Base-by-base conservation (phyloP, 768 basidiomycete genomes). In the Leccinellum albellum region DNA sequence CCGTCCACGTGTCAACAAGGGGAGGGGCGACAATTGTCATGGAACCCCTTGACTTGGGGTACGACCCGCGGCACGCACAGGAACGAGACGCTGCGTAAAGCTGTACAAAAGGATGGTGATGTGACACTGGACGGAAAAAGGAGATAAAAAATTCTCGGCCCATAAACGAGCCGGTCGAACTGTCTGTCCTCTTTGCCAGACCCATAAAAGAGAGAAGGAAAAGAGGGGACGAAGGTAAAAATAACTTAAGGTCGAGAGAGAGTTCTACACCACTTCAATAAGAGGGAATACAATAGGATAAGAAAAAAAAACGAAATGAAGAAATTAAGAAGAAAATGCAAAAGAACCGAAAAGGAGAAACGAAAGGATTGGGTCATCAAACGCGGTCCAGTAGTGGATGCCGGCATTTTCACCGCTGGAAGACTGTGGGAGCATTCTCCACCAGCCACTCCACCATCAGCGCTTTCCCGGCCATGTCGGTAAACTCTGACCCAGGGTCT, bases 381-480 rank as follows among this genome's bases (percentile, higher is more conserved):
- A 35, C 35, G 17, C 33, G 33, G 15, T 15, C 33, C 33, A 37
- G 37, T n/a, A 37, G 37, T 6, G 37, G n/a, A 40, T 40, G 37
- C n/a, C 4, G 6, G 14, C 15, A 31, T 26, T 23, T 54, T 62
- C 59, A 64, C 26, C 50, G 35, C 48, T 46, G 64, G 64, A 82
- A 82, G 64, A 89, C 75, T 24, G 72, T 70, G 40, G 78, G 80
- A 13, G 91, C 91, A 67, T 96, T 89, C 69, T 98, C 94, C 58
- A 98, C 85, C 61, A 98, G 83, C 89, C 94, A 97, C 72, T 97
- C 94, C 51, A 99, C 80, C 65, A 89, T 85, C 57, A 94, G 81
- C 6, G 96, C 92, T 74, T 96, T 98, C 53, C 93, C 92, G 8
- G 92, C 95, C 91, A 98, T 98, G 72, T 99, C 96, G 66, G 86